A percentile compares a stretch with the other conserved stretches of the same genome.
Conservation (phyloP, 768 basidiomycete genomes). For the Sarcodon aspratus region DNA sequence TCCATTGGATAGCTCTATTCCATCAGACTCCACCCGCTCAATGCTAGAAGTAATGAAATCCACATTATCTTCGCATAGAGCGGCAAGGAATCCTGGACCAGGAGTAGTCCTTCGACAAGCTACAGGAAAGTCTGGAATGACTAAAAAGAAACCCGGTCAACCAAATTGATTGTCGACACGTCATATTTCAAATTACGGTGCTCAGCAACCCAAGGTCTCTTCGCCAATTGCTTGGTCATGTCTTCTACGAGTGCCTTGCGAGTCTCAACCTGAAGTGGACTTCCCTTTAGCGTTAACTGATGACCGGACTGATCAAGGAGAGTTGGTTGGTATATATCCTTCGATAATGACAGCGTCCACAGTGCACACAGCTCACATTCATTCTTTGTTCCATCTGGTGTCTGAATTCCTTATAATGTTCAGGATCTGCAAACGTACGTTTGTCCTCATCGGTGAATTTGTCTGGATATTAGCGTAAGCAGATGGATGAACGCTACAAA, state of each 20-base stretch:
- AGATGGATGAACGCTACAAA: background rate
- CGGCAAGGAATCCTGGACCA: slow-evolving; percentile 58
- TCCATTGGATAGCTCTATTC: slow-evolving; percentile 48
- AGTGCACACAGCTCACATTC: slow-evolving; percentile 30
- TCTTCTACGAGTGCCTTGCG: slow-evolving; percentile 25
- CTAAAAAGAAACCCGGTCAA: too few species aligned
- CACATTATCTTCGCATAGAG: slow-evolving; percentile 52
- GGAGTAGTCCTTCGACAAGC: slow-evolving; percentile 56
- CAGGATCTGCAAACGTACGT: slow-evolving; percentile 33
- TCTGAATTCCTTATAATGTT: slow-evolving; percentile 36
- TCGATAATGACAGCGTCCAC: too few species aligned
- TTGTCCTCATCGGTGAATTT: slow-evolving; percentile 40
- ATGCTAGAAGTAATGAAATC: slow-evolving; percentile 42
- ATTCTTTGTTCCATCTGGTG: slow-evolving; percentile 36
- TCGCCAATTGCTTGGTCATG: slow-evolving; percentile 39
- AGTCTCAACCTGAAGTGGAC: slow-evolving; percentile 23
- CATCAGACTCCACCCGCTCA: slow-evolving; percentile 36
- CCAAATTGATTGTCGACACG: too few species aligned
- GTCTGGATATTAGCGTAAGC: slow-evolving; percentile 19
- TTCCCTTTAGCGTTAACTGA: slow-evolving; percentile 29
- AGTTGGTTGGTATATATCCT: too few species aligned
- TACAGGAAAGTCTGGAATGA: slow-evolving; percentile 45
- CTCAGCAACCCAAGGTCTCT: slow-evolving; percentile 52
- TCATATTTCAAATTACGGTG: slow-evolving; percentile 23
- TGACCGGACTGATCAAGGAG: slow-evolving; percentile 22